These are phyloP conservation scores for Nemania diffusa DNA, from an alignment of 2,329 filamentous ascomycete genomes.

Conservation along the genomic window DNA sequence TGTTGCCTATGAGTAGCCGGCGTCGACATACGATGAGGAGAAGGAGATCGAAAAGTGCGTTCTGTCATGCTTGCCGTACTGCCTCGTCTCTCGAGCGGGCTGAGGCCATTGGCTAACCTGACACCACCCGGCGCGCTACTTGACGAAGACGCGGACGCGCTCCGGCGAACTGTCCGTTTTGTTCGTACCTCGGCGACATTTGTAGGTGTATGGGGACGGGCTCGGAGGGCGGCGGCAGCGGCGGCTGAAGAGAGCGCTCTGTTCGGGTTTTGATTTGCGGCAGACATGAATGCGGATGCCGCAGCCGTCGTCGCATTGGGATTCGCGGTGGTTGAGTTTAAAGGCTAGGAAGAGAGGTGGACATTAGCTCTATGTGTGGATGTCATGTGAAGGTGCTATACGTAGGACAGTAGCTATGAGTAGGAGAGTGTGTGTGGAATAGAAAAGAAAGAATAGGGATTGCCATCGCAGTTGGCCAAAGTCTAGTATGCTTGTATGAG, in stretches of 20 bases:
- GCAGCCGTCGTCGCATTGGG: constrained; percentile 83
- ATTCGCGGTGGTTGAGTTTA: constrained; percentile 72
- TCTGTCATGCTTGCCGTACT: constrained; percentile 89
- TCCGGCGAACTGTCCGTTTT: constrained; percentile 81
- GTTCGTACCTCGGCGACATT: constrained; percentile 86
- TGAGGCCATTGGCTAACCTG: constrained; percentile 50
- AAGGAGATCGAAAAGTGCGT: constrained; percentile 85
- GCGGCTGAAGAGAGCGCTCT: constrained; percentile 82
- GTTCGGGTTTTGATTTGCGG: constrained; percentile 66
- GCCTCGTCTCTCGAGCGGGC: constrained; percentile 67
- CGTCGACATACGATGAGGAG: constrained; percentile 61
- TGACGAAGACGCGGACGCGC: constrained; percentile 76
- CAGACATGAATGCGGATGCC: constrained; percentile 79
- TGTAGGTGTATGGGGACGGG: constrained; percentile 80
- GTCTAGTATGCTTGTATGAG: not conserved
- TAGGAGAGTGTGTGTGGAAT: not conserved
- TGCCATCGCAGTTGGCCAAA: constrained; percentile 33
- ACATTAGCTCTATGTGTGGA: constrained; percentile 22
- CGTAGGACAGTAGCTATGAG: not conserved
- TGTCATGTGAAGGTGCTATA: not conserved
- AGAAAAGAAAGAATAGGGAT: constrained; percentile 10
- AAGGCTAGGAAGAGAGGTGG: constrained; percentile 58
- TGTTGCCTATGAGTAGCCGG: constrained; percentile 57
- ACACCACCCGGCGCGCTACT: constrained; percentile 58
- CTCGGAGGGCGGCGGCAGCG: constrained; percentile 84